These are phyloP conservation scores for Phaeotremella skinneri DNA, from an alignment of 768 basidiomycete species.

Conservation along the genomic window DNA sequence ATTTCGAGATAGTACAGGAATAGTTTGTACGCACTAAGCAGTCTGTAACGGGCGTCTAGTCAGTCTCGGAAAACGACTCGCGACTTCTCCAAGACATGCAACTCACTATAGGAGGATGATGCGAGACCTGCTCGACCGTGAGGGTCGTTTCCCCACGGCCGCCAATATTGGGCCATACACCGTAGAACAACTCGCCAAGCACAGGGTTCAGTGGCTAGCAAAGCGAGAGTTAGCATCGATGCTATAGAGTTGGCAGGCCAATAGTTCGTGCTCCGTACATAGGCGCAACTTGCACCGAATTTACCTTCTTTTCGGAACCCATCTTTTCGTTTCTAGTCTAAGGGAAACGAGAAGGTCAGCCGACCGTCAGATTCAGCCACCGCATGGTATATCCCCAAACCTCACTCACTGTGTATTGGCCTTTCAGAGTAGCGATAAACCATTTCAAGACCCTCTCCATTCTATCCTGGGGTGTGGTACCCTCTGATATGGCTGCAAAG, in stretches of 20 bases:
- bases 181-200: conserved; percentile 82
- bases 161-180: conserved; percentile 72
- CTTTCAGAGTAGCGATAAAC: conserved; percentile 96
- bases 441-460: conserved; percentile 80
- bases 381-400: conserved; percentile 18
- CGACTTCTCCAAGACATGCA: not conserved
- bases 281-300: conserved; percentile 36
- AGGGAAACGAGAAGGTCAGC: not conserved
- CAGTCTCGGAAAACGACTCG: conserved; percentile 1
- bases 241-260: not conserved
- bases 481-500: conserved; percentile 82
- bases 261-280: not conserved
- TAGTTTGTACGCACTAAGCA: conserved; percentile 42
- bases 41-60: conserved; percentile 28
- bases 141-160: conserved; percentile 77
- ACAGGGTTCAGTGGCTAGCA: conserved; percentile 88
- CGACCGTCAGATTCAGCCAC: not conserved
- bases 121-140: conserved; percentile 92
- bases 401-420: conserved; percentile 59
- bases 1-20: not conserved
- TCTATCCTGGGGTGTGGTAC: conserved; percentile 68
- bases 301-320: conserved; percentile 95
- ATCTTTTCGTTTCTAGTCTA: conserved; percentile 88
- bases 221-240: conserved; percentile 12
- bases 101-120: conserved; percentile 62